Evolutionary conservation across 345 rosid species (phyloP).

Genomic region (Combretum micranthum): DNA sequence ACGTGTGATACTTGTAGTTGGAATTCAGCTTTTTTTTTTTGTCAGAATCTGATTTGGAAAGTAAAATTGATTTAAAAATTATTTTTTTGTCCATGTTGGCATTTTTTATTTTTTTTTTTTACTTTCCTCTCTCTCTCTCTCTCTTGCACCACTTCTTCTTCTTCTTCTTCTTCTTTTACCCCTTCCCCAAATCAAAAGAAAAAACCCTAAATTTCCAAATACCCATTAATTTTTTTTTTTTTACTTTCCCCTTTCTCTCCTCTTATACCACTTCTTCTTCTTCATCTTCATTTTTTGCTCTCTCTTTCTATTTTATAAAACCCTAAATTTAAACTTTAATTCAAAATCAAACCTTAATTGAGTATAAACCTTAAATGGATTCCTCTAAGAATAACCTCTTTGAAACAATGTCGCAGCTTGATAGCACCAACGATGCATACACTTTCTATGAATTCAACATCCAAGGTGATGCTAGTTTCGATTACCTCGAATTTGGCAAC

Average conservation of each 20-base stretch:
- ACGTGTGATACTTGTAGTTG: no score
- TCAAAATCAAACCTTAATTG: conserved; percentile 20
- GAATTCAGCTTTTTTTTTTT: no score
- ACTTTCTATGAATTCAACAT: conserved; percentile 93
- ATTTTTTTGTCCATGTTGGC: no score
- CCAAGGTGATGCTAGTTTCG: conserved; percentile 95
- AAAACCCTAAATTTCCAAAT: no score
- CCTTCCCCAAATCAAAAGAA: neutral
- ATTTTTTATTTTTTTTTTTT: neutral
- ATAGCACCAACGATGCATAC: conserved; percentile 75
- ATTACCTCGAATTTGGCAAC: conserved; percentile 73
- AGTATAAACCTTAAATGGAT: conserved; percentile 44
- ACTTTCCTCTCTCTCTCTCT: no score
- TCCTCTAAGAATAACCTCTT: conserved; percentile 60
- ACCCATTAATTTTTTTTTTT: no score
- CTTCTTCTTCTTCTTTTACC: no score
- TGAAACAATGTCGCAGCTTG: conserved; percentile 97
- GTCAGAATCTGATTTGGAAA: no score
- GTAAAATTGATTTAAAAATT: no score
- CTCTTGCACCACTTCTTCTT: neutral
- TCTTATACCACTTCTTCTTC: conserved; percentile 7
- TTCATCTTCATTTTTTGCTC: no score
- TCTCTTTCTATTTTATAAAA: conserved; percentile 6
- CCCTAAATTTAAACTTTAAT: neutral
- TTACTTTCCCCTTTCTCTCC: neutral